Percentiles rank a stretch among this genome's conserved stretches.
phyloP scores from a whole-genome alignment of 176 grass and related monocot genomes.

The Tillandsia fasciculata region DNA sequence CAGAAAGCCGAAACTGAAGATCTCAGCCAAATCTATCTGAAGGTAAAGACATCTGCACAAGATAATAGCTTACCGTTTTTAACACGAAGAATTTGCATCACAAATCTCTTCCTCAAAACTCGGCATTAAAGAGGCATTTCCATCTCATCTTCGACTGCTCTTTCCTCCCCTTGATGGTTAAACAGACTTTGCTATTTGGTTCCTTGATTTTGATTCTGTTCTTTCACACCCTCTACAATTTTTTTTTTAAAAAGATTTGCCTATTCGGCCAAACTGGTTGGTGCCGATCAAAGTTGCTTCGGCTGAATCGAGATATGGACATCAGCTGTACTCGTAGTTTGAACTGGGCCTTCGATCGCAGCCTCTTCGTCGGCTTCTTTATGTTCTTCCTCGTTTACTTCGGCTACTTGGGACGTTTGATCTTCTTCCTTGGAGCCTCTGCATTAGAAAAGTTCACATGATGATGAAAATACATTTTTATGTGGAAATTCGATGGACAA shows the following conservation, averaged over 20 bases:
- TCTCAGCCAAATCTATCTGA: not conserved
- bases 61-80: not conserved
- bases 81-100: not conserved
- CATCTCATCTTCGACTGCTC: not conserved
- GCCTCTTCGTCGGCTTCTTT: slow-evolving; percentile 32
- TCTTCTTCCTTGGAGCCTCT: slow-evolving; percentile 31
- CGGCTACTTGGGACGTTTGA: slow-evolving; percentile 21
- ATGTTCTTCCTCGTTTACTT: slow-evolving; percentile 18
- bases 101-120: not conserved
- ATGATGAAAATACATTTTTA: not conserved
- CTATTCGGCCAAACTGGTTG: not conserved
- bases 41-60: not conserved
- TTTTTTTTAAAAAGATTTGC: not conserved
- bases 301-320: not conserved
- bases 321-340: not conserved
- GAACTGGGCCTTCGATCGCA: slow-evolving; percentile 2
- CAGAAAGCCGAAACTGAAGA: too few species aligned
- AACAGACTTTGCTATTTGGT: not conserved
- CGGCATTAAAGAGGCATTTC: not conserved
- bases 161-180: not conserved
- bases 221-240: not conserved
- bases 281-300: not conserved
- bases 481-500: not conserved
- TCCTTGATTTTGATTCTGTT: not conserved
- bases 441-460: slow-evolving; percentile 6